phyloP scores from a whole-genome alignment of 208 protist species.

The Leishmania aethiopica region DNA sequence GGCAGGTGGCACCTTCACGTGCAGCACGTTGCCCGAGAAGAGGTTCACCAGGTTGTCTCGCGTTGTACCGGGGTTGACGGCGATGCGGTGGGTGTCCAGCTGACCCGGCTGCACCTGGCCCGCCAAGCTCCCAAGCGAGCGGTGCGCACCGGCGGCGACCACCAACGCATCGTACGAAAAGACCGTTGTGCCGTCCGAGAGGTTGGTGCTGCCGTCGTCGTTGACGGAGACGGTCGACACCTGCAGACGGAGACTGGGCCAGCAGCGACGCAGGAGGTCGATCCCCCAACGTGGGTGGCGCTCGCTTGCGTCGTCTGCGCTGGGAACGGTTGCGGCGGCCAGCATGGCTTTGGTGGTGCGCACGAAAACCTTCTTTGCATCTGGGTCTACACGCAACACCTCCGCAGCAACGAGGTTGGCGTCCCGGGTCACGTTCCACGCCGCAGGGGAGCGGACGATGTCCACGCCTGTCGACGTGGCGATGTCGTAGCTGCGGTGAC shows the following conservation, averaged over 20 bases:
- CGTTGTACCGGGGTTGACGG: constrained; percentile 81
- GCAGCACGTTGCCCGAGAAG: constrained; percentile 70
- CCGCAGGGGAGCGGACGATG: constrained; percentile 62
- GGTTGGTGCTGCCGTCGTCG: constrained; percentile 27
- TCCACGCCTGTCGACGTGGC: constrained; percentile 75
- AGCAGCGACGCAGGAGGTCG: neutral
- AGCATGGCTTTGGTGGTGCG: constrained; percentile 26
- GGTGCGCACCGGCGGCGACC: constrained; percentile 68
- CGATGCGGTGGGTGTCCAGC: constrained; percentile 73
- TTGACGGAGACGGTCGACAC: constrained; percentile 13
- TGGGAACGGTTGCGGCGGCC: constrained; percentile 9
- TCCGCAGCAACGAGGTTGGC: constrained; percentile 68
- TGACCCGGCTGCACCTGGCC: constrained; percentile 21
- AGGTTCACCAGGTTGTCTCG: constrained; percentile 71
- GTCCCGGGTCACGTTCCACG: constrained; percentile 83
- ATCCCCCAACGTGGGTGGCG: neutral
- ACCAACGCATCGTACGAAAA: constrained; percentile 86
- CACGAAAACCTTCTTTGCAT: constrained; percentile 57
- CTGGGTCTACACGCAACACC: constrained; percentile 56
- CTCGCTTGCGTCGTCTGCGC: neutral
- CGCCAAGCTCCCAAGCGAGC: constrained; percentile 50
- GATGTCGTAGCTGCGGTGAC: constrained; percentile 89
- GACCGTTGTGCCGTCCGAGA: constrained; percentile 34
- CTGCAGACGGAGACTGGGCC: neutral
- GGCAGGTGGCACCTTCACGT: constrained; percentile 80